Base-by-base conservation (phyloP, 1,284 basidiomycete genomes). In the Thecaphora thlaspeos region DNA sequence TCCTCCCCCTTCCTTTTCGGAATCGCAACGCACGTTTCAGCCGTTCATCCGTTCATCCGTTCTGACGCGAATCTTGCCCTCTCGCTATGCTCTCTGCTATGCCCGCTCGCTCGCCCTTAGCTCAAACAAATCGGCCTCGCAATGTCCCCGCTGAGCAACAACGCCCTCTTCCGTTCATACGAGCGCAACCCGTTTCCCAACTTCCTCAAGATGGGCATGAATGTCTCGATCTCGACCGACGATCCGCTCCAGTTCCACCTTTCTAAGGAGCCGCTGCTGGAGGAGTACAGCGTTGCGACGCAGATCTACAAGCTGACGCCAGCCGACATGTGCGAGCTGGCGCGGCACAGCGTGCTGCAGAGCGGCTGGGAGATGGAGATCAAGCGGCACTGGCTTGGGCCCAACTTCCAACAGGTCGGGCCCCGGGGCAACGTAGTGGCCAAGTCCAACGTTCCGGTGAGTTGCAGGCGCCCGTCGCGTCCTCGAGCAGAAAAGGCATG, bases 351-450 rank as follows among this genome's bases (percentile, higher is more conserved):
- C 2, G 94, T 97, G 32, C 82, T 91, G 48, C 95, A 98, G 78
- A 92, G 89, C 64, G 95, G 95, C 1, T 99, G 97, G 80, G 95
- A 99, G 80, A 97, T 97, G 91, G 89, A 95, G 79, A 80, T 97
- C 73, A 98, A 98, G 81, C 86, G 91, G 15, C 95, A 96, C 79
- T 98, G 95, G 77, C 58, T 73, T 19, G 76, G 94, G 1, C 50
- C 62, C 15, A 81, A 88, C 59, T 97, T 91, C 88, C 94, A 91
- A 78, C 81, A 90, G 23, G 60, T 71, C 7, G 76, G 76, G 11
- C 73, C 75, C 8, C 51, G 55, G 37, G 76, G 76, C 17, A 79
- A 79, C 41, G 57, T 58, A 43, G 56, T 59, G 48, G 64, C 65
- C 46, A 74, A 61, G 68, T 97, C 94, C 30, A 98, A 99, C 68